A percentile compares a stretch with the other conserved stretches of the same genome.
phyloP scores from a whole-genome alignment of 768 basidiomycete species.

The Mycena epipterygia region DNA sequence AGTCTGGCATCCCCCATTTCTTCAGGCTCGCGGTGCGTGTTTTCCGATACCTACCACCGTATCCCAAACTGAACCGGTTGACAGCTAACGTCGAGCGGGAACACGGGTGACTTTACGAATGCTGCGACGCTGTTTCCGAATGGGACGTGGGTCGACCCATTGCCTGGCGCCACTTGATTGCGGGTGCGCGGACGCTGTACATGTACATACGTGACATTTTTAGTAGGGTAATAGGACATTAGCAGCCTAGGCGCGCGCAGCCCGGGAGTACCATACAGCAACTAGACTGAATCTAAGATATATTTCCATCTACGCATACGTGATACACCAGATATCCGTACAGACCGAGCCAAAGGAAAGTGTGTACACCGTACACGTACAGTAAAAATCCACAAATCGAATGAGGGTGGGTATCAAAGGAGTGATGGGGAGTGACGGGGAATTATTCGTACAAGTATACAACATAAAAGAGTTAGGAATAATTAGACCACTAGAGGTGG shows the following conservation, averaged over 20 bases:
- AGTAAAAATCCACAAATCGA: constrained; percentile 7
- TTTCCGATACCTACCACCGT: constrained; percentile 11
- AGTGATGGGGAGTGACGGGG: not conserved
- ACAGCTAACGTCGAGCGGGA: constrained; percentile 63
- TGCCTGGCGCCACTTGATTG: constrained; percentile 70
- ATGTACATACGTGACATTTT: not conserved
- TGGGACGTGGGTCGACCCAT: constrained; percentile 85
- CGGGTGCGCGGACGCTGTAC: constrained; percentile 15
- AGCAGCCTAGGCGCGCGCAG: no score
- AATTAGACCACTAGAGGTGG: constrained; percentile 19
- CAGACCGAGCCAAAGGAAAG: constrained; percentile 4
- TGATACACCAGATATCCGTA: constrained; percentile 14
- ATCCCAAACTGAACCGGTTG: constrained; percentile 5
- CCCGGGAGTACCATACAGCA: no score
- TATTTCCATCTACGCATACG: constrained; percentile 17
- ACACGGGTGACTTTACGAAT: constrained; percentile 83
- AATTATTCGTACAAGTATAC: constrained; percentile 33
- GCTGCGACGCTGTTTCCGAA: constrained; percentile 83
- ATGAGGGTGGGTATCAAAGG: constrained; percentile 30
- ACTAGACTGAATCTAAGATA: constrained; percentile 18
- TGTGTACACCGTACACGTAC: constrained; percentile 12
- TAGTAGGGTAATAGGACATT: not conserved
- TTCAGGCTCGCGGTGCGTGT: constrained; percentile 82
- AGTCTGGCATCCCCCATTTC: constrained; percentile 76
- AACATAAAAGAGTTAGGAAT: constrained; percentile 34